These are phyloP conservation scores for Globisporangium orthogonon DNA, from an alignment of 352 stramenopile genomes.

Conservation along the genomic window DNA sequence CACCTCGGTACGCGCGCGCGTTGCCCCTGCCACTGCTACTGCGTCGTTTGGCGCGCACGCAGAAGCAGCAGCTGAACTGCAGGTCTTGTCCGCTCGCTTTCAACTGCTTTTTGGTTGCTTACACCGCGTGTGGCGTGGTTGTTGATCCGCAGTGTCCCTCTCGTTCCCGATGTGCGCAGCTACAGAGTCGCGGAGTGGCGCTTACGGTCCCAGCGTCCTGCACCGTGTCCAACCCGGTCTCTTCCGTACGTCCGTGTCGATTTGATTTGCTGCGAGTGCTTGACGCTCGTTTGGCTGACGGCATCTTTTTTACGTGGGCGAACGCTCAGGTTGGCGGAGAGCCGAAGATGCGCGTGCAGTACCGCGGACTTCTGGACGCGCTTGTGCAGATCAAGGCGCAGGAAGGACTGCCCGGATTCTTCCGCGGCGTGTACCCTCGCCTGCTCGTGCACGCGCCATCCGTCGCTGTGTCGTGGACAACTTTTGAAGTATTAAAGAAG, in stretches of 20 bases:
- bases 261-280: not conserved
- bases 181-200: conserved; percentile 51
- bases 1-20: conserved; percentile 39
- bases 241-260: conserved; percentile 21
- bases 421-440: conserved; percentile 91
- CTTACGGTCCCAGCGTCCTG: conserved; percentile 61
- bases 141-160: conserved; percentile 62
- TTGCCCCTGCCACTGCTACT: conserved; percentile 12
- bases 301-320: not conserved
- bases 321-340: conserved; percentile 21
- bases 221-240: conserved; percentile 32
- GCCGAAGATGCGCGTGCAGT: conserved; percentile 61
- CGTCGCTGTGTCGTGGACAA: conserved; percentile 98
- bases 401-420: conserved; percentile 93
- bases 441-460: conserved; percentile 95
- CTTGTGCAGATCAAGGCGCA: conserved; percentile 87
- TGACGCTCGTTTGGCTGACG: not conserved
- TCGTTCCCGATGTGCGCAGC: conserved; percentile 66
- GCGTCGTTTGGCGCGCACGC: conserved; percentile 16
- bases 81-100: conserved; percentile 37
- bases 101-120: conserved; percentile 13
- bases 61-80: conserved; percentile 27
- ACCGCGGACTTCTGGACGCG: conserved; percentile 65
- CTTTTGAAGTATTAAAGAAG: conserved; percentile 96
- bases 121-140: conserved; percentile 10